Conservation (phyloP, 2,329 filamentous ascomycete species). For the Emmonsiellopsis sp. region DNA sequence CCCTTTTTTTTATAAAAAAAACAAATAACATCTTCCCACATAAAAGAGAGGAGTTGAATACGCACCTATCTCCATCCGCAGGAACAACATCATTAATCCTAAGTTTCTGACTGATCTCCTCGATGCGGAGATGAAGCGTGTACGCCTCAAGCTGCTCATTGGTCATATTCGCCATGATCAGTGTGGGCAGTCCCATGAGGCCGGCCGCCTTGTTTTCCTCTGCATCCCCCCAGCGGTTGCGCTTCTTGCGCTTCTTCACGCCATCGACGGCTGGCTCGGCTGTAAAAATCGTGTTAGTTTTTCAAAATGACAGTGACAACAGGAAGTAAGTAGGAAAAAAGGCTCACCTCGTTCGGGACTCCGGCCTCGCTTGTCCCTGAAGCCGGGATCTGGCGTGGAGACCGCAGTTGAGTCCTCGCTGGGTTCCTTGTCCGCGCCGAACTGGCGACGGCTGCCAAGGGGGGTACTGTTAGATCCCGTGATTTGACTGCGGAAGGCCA, state of each 20-base stretch:
- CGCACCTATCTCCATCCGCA: slow-evolving; percentile 87
- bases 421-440: slow-evolving; percentile 49
- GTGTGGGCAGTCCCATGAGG: slow-evolving; percentile 91
- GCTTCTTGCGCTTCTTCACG: slow-evolving; percentile 86
- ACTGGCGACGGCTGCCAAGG: slow-evolving; percentile 74
- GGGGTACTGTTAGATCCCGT: slow-evolving; percentile 98
- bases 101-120: slow-evolving; percentile 98
- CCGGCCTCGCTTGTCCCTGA: slow-evolving; percentile 67
- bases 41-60: slow-evolving; percentile 10
- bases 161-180: slow-evolving; percentile 96
- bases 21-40: slow-evolving; percentile 7
- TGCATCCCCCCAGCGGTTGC: slow-evolving; percentile 95
- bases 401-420: slow-evolving; percentile 36
- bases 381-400: slow-evolving; percentile 38
- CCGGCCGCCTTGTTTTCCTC: slow-evolving; percentile 98
- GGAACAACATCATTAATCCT: slow-evolving; percentile 98
- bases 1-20: slow-evolving; percentile 5
- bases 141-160: slow-evolving; percentile 97
- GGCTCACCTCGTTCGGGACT: slow-evolving; percentile 71
- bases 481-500: slow-evolving; percentile 63
- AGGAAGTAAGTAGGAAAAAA: neutral
- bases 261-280: slow-evolving; percentile 56
- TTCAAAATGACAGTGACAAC: neutral
- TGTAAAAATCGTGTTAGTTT: slow-evolving; percentile 8
- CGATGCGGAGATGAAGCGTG: slow-evolving; percentile 89